Evolutionary conservation across 164 flowering plant species (phyloP), one percentile per base, ranked within the genome.

Genomic region (Liquidambar formosana): DNA sequence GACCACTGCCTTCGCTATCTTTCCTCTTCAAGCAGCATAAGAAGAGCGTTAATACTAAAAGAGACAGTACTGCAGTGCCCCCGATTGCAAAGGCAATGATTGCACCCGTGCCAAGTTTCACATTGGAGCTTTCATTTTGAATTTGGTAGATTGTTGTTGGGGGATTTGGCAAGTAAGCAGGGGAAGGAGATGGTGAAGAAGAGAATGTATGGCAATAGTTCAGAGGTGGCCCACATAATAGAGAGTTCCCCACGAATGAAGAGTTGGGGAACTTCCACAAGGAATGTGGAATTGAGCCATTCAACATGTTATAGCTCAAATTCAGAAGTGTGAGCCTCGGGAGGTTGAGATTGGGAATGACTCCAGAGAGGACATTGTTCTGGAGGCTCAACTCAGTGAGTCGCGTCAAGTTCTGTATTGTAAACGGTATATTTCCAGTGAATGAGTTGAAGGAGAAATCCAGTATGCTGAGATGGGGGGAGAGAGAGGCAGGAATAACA

Each of bases 401-500:
- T 18, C 67, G 63, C 4, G 80, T 80, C 77, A 84, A 63, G 65
- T 78, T 80, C 43, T 28, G 63, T 15, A 83, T 1, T 0, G 74
- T 47, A 14, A 70, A 11, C n/a, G 89, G 88, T 44, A 88, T 77
- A 8, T 43, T 71, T 18, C 89, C 89, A 10, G 76, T 64, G 53
- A 88, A 75, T 13, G 82, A 81, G 65, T 88, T 88, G 74, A 63
- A 84, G 44, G 90, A 83, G n/a, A 88, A 78, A 76, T 88, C 92
- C 26, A 88, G 48, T 10, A 75, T 25, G 33, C 25, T 57, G 46
- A 88, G 82, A 10, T 59, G 66, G 28, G 81, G 75, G 18, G 92
- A 72, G 3, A 84, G 61, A 51, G 72, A 51, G 1, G 64, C n/a
- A 8, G 87, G 88, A 51, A 86, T 69, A 8, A 38, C 23, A 14